Conservation (phyloP, 805 yeast species). For the Priceomyces melissophilus region DNA sequence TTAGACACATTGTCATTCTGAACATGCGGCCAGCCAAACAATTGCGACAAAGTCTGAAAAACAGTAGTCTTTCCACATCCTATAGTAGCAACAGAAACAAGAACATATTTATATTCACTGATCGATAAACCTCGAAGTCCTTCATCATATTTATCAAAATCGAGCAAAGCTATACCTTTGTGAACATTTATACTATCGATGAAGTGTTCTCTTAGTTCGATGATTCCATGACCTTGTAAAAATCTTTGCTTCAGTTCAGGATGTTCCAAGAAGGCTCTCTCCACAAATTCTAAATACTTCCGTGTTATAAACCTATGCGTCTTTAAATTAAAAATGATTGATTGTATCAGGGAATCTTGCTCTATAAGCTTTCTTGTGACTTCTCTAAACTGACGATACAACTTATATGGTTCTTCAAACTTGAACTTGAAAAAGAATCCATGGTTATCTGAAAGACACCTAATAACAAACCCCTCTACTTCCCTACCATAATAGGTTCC, state of each 20-base stretch:
- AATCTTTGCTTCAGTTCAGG: constrained; percentile 46
- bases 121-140: constrained; percentile 9
- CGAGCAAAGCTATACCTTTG: constrained; percentile 57
- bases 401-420: constrained; percentile 90
- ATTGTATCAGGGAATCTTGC: constrained; percentile 23
- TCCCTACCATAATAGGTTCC: constrained; percentile 73
- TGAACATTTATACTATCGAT: constrained; percentile 45
- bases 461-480: constrained; percentile 89
- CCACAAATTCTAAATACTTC: constrained; percentile 66
- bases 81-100: constrained; percentile 83
- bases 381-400: constrained; percentile 90
- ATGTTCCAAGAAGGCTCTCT: constrained; percentile 49
- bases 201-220: constrained; percentile 66
- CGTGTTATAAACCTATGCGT: constrained; percentile 60
- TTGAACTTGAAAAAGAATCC: constrained; percentile 88
- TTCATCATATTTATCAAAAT: constrained; percentile 40
- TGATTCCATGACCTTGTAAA: constrained; percentile 63
- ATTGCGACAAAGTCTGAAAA: constrained; percentile 50
- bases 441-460: constrained; percentile 44
- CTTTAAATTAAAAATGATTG: constrained; percentile 34
- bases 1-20: constrained; percentile 75
- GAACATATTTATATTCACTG: constrained; percentile 49
- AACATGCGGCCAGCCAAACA: constrained; percentile 64
- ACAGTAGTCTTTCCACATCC: constrained; percentile 96
- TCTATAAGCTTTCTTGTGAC: constrained; percentile 61